These are phyloP conservation scores for Haplographium delicatum DNA, from an alignment of 495 filamentous ascomycete genomes.

Conservation along the genomic window DNA sequence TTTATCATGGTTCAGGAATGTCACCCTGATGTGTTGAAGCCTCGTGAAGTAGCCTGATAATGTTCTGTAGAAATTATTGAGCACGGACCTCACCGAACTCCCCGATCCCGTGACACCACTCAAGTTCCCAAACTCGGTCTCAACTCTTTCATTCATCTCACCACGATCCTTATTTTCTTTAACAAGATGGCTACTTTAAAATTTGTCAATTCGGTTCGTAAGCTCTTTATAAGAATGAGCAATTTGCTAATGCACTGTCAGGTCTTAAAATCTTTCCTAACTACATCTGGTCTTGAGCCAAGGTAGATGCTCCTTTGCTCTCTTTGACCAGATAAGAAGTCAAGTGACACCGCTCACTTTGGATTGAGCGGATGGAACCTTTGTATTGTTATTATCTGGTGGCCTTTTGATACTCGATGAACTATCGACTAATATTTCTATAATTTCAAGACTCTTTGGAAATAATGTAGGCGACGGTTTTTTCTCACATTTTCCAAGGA, in stretches of 20 bases:
- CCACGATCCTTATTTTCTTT: too few relatives aligned
- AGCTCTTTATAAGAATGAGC: not conserved
- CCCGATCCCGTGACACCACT: not conserved
- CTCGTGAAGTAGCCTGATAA: constrained; percentile 33
- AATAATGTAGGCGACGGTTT: constrained; percentile 33
- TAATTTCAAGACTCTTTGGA: constrained; percentile 33
- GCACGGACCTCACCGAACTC: constrained; percentile 5
- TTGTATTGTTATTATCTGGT: too few relatives aligned
- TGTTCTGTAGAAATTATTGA: constrained; percentile 22
- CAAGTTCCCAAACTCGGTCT: too few relatives aligned
- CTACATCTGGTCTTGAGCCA: constrained; percentile 75
- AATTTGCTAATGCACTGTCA: constrained; percentile 14
- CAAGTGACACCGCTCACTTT: not conserved
- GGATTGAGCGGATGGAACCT: too few relatives aligned
- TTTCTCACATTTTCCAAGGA: not conserved
- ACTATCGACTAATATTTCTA: not conserved
- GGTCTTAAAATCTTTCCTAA: constrained; percentile 29
- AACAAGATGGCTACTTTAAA: constrained; percentile 53
- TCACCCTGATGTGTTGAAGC: constrained; percentile 32
- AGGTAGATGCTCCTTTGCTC: constrained; percentile 47
- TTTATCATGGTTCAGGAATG: constrained; percentile 22
- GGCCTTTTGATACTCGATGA: too few relatives aligned
- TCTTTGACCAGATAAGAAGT: not conserved
- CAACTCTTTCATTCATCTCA: too few relatives aligned
- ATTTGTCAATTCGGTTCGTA: constrained; percentile 56